Evolutionary conservation across 768 basidiomycete genomes (phyloP).

Genomic region (Cyclocybe aegerita): DNA sequence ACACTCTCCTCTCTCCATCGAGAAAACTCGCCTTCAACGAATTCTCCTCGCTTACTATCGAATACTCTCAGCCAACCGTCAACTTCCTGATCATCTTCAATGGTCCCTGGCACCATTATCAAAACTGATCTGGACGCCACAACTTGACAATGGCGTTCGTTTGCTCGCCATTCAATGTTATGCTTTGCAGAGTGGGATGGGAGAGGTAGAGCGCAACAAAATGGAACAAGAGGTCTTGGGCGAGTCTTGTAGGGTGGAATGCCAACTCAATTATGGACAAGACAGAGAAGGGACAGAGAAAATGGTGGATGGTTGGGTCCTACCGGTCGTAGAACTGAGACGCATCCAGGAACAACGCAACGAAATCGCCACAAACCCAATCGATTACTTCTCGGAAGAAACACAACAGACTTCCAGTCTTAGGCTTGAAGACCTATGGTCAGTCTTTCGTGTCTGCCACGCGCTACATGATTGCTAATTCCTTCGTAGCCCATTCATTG

Average conservation of each 20-base stretch:
- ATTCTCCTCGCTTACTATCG: slow-evolving; percentile 82
- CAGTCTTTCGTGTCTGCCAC: slow-evolving; percentile 11
- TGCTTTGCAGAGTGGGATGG: slow-evolving; percentile 73
- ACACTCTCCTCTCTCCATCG: slow-evolving; percentile 29
- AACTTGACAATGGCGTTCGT: slow-evolving; percentile 59
- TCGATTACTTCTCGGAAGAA: slow-evolving; percentile 49
- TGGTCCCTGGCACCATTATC: slow-evolving; percentile 67
- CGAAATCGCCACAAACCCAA: slow-evolving; percentile 34
- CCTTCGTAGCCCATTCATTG: slow-evolving; percentile 49
- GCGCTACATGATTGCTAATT: slow-evolving; percentile 12
- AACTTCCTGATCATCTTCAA: slow-evolving; percentile 55
- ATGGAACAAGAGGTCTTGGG: slow-evolving; percentile 66
- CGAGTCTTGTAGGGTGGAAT: slow-evolving; percentile 57
- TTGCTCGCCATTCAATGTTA: slow-evolving; percentile 79
- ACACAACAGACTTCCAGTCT: slow-evolving; percentile 33
- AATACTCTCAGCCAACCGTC: slow-evolving; percentile 70
- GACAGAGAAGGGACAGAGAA: slow-evolving; percentile 44
- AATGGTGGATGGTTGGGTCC: slow-evolving; percentile 76
- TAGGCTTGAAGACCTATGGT: slow-evolving; percentile 57
- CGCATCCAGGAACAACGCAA: slow-evolving; percentile 55
- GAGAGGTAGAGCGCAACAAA: slow-evolving; percentile 69
- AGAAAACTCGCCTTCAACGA: slow-evolving; percentile 56
- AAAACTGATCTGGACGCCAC: slow-evolving; percentile 39
- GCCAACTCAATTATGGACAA: slow-evolving; percentile 54
- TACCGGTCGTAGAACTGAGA: slow-evolving; percentile 68